These are phyloP conservation scores for Parmales sp. DNA, from an alignment of 108 stramenopile genomes.

Conservation along the genomic window DNA sequence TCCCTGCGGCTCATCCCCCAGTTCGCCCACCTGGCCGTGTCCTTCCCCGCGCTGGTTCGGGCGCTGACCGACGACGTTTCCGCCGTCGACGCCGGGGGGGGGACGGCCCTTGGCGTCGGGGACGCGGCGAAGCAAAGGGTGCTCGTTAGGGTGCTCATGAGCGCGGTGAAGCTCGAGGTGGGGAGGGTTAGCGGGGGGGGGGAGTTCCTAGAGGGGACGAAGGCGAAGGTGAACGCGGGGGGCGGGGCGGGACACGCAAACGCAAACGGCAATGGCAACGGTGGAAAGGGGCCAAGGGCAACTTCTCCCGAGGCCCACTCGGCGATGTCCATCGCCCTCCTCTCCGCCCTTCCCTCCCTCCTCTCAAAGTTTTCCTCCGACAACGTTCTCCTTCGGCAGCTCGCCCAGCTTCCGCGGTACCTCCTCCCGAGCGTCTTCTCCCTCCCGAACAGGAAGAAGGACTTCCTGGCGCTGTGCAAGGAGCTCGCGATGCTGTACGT, in stretches of 20 bases:
- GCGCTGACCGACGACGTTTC: conserved; percentile 41
- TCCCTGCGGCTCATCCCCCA: conserved; percentile 60
- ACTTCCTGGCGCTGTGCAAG: conserved; percentile 52
- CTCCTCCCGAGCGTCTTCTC: conserved; percentile 54
- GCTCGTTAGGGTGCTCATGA: conserved; percentile 54
- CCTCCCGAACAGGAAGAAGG: conserved; percentile 55
- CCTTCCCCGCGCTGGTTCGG: conserved; percentile 63
- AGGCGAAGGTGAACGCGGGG: background rate
- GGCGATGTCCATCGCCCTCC: conserved; percentile 47
- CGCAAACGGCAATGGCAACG: background rate
- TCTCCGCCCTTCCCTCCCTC: conserved; percentile 56
- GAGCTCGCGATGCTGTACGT: conserved; percentile 48
- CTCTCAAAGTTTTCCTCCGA: conserved; percentile 63
- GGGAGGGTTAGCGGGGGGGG: conserved; percentile 27
- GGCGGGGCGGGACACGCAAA: background rate
- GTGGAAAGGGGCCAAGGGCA: conserved; percentile 12
- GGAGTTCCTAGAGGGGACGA: conserved; percentile 14
- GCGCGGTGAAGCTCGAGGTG: conserved; percentile 53
- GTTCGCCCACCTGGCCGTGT: conserved; percentile 43
- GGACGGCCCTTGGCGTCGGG: conserved; percentile 30
- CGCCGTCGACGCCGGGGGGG: conserved; percentile 22
- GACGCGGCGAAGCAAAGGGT: conserved; percentile 60
- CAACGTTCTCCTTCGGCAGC: conserved; percentile 39
- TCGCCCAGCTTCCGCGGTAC: conserved; percentile 56
- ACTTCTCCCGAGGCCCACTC: conserved; percentile 32